A percentile compares a stretch with the other conserved stretches of the same genome.
These are phyloP conservation scores for Calocybe indica DNA, from an alignment of 768 basidiomycete species.

Conservation along the genomic window DNA sequence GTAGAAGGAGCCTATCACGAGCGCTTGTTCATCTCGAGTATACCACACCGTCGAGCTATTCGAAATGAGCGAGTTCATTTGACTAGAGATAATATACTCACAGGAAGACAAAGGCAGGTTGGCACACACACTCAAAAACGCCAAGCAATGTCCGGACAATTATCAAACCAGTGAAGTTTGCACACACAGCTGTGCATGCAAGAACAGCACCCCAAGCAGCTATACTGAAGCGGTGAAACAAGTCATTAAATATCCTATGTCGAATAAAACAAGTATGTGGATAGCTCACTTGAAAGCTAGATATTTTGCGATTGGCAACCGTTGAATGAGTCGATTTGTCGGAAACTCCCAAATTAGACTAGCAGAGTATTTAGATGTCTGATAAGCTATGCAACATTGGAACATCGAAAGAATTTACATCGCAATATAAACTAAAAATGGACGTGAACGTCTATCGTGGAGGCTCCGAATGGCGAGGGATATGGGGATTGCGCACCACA, in stretches of 20 bases:
- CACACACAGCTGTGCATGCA: conserved; percentile 43
- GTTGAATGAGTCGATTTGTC: conserved; percentile 41
- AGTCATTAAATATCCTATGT: neutral
- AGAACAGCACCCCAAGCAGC: conserved; percentile 40
- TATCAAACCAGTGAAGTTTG: conserved; percentile 35
- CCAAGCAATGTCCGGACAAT: conserved; percentile 42
- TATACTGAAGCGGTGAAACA: conserved; percentile 16
- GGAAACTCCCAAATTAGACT: conserved; percentile 41
- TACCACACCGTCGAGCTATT: conserved; percentile 46
- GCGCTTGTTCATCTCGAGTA: conserved; percentile 42
- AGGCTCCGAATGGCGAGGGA: neutral
- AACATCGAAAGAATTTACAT: conserved; percentile 19
- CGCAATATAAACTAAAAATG: conserved; percentile 30
- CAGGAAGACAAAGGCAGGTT: conserved; percentile 41
- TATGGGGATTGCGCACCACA: conserved; percentile 26
- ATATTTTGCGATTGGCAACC: conserved; percentile 45
- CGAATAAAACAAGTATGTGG: neutral
- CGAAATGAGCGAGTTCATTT: neutral
- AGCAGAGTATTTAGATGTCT: neutral
- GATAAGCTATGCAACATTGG: neutral
- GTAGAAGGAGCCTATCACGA: conserved; percentile 38
- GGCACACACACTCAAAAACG: conserved; percentile 42
- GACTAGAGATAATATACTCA: conserved; percentile 11
- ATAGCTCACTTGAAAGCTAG: conserved; percentile 34
- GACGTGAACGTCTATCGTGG: neutral